Evolutionary conservation across 139 green algal species (phyloP), one percentile per base, ranked within the genome.

Genomic region (Gonium pectorale): DNA sequence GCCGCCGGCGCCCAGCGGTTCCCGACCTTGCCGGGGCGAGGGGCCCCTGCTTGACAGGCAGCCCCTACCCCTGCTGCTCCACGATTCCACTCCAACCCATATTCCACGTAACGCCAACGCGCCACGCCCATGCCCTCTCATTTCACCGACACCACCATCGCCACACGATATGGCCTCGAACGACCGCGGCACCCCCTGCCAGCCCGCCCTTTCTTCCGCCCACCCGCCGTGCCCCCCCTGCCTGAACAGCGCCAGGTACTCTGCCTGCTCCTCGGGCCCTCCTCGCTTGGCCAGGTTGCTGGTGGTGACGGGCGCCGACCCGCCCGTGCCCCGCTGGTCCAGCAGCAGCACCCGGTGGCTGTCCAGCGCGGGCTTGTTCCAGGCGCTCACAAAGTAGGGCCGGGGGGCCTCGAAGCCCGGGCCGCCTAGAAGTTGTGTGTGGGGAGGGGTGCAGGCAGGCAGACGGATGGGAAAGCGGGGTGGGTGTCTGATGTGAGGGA

Each of bases 261-360:
- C 75, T 7, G 75, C 75, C 75, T 99, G 96, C 73, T 91, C 52
- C 72, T 90, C 66, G 33, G 94, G 75, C 9, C 19, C 88, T 43
- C 94, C 93, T 13, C 49, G 35, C 31, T 71, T 56, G 6, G 31
- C 33, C 56, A 99, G 86, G 54, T 91, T 94, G 43, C 80, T 87
- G 24, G 79, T 70, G 29, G 94, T 96, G 70, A 99, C 90, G 11
- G 90, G 79, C 19, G 81, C 92, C 24, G 91, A 89, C 22, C 73
- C 71, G 33, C 91, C 91, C 6, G 91, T 94, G 63, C 91, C 91
- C 27, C 83, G 88, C 86, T 98, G 96, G 84, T 99, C 96, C 87
- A 99, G 85, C 29, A 99, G 88, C 13, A 99, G 43, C 35, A 99
- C 91, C 6, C 93, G 83, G 83, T 97, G 97, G 78, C 88, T 88